A percentile compares a stretch with the other conserved stretches of the same genome.
Evolutionary conservation across 805 yeast species (phyloP).

Genomic region (Grigorovia transvaalensis): DNA sequence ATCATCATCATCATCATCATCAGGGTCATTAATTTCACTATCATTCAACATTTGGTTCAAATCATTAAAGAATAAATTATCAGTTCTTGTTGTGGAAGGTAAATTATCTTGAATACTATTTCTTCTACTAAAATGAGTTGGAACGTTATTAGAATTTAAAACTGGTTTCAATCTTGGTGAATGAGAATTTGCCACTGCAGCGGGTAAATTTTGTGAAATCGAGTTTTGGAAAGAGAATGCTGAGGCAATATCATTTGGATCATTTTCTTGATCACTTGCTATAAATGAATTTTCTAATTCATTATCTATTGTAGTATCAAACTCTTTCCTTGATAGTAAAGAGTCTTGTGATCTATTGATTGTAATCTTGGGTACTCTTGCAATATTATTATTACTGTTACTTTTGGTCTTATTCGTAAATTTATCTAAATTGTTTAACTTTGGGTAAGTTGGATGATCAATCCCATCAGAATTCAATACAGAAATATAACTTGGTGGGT

Average conservation of each 20-base stretch:
- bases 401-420: background rate
- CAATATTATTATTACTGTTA: background rate
- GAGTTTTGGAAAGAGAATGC: constrained; percentile 13
- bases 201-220: constrained; percentile 22
- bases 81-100: constrained; percentile 24
- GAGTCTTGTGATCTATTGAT: constrained; percentile 11
- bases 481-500: constrained; percentile 31
- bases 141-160: background rate
- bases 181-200: constrained; percentile 19
- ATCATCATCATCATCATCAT: background rate
- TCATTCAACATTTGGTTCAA: constrained; percentile 16
- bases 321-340: constrained; percentile 1
- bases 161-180: constrained; percentile 25
- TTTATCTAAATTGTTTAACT: background rate
- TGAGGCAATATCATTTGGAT: constrained; percentile 12
- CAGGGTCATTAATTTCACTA: background rate
- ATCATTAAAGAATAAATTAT: constrained; percentile 17
- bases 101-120: constrained; percentile 14
- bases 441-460: background rate
- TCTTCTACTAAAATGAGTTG: constrained; percentile 2
- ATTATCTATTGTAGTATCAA: constrained; percentile 4
- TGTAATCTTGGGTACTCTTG: constrained; percentile 4
- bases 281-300: constrained; percentile 4
- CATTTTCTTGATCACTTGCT: constrained; percentile 3
- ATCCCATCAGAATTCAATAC: constrained; percentile 13